Evolutionary conservation across 176 grass and related monocot genomes (phyloP), one percentile per base, ranked within the genome.

Genomic region (Musa itinerans): DNA sequence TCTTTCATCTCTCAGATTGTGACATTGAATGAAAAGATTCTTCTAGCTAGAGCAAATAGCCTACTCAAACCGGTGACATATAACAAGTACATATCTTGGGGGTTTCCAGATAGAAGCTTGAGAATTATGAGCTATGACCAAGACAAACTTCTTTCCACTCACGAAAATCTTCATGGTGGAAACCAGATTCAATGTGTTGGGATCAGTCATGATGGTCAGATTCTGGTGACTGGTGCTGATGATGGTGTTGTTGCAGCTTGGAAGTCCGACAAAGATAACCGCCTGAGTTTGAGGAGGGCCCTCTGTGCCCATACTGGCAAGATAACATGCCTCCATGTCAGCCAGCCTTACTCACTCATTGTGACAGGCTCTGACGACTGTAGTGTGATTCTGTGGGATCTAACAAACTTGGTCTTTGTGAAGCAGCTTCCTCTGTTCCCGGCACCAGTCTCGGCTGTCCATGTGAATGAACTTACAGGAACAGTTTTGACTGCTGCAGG

Each of bases 161-260:
- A 98, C 52, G 94, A 98, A 85, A 98, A 91, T 59, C 90, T 98
- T 89, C 94, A 98, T 80, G 88, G 90, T 82, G 84, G 88, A 57
- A 86, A 87, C 83, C 90, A 93, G 81, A 98, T 98, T 59, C 90
- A 93, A 75, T 93, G 94, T 81, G 83, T 86, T 54, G 94, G 94
- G 78, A 85, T 98, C 71, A 98, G 90, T 83, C 94, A 98, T 63
- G 90, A 98, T 63, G 90, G 94, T 69, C 92, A 93, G 77, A 83
- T 91, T 83, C 82, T 98, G 74, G 78, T 80, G 57, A 93, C 90
- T 63, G 94, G 94, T 72, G 94, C 87, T 74, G 90, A 91, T 68
- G 94, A 98, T 1, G 94, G 94, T 56, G 88, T 92, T 58, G 88
- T 98, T 80, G 74, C 90, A 63, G 94, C 93, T 23, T 93, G 94